These are phyloP conservation scores for Colletotrichum sp. DNA, from an alignment of 2,329 filamentous ascomycete genomes.

Conservation along the genomic window DNA sequence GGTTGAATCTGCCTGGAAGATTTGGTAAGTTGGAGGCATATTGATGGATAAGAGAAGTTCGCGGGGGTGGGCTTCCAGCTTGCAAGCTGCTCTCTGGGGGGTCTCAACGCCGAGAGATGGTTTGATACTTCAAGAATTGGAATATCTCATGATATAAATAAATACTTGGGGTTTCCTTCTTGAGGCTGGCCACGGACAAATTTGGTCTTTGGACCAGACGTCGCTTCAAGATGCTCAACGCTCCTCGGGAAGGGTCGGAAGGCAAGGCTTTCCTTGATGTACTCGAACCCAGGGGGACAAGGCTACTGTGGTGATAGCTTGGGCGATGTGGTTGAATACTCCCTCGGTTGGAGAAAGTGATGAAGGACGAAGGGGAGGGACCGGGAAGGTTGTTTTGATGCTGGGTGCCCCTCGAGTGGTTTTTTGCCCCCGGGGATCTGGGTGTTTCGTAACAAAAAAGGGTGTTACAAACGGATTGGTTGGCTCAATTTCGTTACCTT, in stretches of 20 bases:
- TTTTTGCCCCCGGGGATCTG: not conserved
- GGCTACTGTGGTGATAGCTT: accelerated
- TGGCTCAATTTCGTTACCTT: too few relatives aligned
- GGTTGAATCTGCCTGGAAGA: not conserved
- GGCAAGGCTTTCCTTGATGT: not conserved
- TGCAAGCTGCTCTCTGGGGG: accelerated
- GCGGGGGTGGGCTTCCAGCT: too few relatives aligned
- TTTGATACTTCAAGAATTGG: accelerated
- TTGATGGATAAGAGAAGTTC: too few relatives aligned
- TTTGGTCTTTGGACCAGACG: too few relatives aligned
- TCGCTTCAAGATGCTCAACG: not conserved
- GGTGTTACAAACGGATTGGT: too few relatives aligned
- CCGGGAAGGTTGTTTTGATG: not conserved
- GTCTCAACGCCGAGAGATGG: not conserved
- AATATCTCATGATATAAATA: not conserved
- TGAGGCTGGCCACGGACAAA: too few relatives aligned
- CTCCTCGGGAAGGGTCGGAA: not conserved
- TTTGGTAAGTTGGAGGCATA: not conserved
- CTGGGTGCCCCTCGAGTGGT: not conserved
- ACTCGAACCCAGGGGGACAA: not conserved
- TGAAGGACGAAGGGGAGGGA: not conserved
- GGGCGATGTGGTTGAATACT: accelerated
- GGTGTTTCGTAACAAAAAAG: accelerated
- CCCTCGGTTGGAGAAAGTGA: not conserved
- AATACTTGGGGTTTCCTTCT: not conserved